These are phyloP conservation scores for Cryphonectria radicalis DNA, from an alignment of 2,329 filamentous ascomycete species.

Conservation along the genomic window DNA sequence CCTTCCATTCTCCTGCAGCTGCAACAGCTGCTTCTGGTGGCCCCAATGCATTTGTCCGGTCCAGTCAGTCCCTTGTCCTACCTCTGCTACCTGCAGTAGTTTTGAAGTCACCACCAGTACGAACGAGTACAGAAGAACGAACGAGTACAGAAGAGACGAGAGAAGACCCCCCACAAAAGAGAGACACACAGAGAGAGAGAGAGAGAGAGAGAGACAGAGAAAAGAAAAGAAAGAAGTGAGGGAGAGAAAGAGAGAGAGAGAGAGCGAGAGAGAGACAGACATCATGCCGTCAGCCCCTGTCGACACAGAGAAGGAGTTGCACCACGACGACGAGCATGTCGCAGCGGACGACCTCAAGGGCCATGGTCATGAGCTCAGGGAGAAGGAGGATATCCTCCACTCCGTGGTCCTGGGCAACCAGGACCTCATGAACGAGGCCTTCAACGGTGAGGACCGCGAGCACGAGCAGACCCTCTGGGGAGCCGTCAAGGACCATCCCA, in stretches of 20 bases:
- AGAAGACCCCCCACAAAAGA: too few relatives aligned
- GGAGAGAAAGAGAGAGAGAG: neutral
- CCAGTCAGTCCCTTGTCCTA: neutral
- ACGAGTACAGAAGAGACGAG: neutral
- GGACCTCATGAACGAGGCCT: conserved; percentile 46
- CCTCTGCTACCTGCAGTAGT: neutral
- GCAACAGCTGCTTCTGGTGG: neutral
- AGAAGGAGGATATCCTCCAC: conserved; percentile 36
- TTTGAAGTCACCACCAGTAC: neutral
- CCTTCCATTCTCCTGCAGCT: neutral
- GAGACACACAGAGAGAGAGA: neutral
- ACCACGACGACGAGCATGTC: neutral
- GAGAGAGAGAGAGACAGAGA: neutral
- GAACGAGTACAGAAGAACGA: neutral
- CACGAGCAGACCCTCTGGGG: conserved; percentile 45
- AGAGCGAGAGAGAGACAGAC: neutral
- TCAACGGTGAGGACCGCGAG: conserved; percentile 49
- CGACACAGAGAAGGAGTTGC: conserved; percentile 26
- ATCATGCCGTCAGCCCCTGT: conserved; percentile 29
- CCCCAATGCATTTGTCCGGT: neutral
- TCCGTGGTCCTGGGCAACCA: conserved; percentile 42
- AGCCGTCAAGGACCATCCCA: conserved; percentile 46
- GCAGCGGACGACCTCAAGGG: conserved; percentile 15
- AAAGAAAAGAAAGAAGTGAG: neutral
- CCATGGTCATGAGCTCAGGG: neutral